Percentiles rank a stretch among this genome's conserved stretches.
Conservation (phyloP, 202 grass and related monocot genomes). For the Zoysia matrella region DNA sequence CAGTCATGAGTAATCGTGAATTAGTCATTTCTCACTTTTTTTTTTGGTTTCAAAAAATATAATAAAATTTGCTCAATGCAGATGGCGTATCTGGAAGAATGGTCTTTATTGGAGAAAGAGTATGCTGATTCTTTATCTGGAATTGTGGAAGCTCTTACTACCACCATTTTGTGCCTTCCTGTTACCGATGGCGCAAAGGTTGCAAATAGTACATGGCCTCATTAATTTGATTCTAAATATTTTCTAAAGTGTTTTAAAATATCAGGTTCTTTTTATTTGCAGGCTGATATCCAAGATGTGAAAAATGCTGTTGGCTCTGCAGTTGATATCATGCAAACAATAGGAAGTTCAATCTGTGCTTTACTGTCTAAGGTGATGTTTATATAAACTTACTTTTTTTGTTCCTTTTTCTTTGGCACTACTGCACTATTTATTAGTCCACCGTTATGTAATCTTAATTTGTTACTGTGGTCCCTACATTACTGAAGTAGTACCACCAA, state of each 20-base stretch:
- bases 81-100: constrained; percentile 70
- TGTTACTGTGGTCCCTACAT: background rate
- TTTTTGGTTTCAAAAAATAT: constrained; percentile 16
- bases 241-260: constrained; percentile 25
- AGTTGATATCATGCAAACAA: constrained; percentile 80
- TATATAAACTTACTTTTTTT: constrained; percentile 26
- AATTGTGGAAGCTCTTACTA: constrained; percentile 61
- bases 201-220: constrained; percentile 11
- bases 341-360: constrained; percentile 65
- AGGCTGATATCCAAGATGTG: constrained; percentile 70
- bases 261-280: constrained; percentile 28
- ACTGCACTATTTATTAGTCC: constrained; percentile 22
- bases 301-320: constrained; percentile 72
- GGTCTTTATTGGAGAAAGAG: constrained; percentile 63
- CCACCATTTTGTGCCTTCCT: constrained; percentile 72
- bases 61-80: constrained; percentile 41
- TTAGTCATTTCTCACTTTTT: constrained; percentile 8
- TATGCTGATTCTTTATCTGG: constrained; percentile 59
- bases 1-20: constrained; percentile 11
- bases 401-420: constrained; percentile 32
- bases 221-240: constrained; percentile 24
- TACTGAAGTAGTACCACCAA: constrained; percentile 4
- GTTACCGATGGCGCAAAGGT: constrained; percentile 79
- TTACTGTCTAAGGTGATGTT: constrained; percentile 65
- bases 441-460: constrained; percentile 4